These are phyloP conservation scores for Euphorbia peplus DNA, from an alignment of 345 rosid species.

Conservation along the genomic window DNA sequence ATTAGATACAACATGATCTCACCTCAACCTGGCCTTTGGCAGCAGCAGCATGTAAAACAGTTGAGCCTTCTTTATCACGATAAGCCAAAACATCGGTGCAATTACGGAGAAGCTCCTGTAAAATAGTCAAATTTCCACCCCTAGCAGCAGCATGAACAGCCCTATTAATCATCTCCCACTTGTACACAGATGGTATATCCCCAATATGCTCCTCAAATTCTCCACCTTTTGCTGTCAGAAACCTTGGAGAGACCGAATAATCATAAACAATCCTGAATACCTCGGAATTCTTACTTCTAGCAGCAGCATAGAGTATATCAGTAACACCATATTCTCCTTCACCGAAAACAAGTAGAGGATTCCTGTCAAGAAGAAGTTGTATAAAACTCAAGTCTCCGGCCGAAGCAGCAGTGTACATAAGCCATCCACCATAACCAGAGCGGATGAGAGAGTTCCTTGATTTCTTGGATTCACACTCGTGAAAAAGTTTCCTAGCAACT, in stretches of 20 bases:
- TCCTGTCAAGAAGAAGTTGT: constrained; percentile 58
- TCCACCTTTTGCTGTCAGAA: constrained; percentile 40
- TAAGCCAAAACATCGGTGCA: constrained; percentile 54
- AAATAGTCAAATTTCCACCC: constrained; percentile 60
- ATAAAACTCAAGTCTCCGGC: constrained; percentile 80
- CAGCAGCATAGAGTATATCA: constrained; percentile 81
- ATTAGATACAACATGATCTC: constrained; percentile 14
- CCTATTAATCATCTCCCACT: constrained; percentile 75
- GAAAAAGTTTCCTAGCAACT: constrained; percentile 67
- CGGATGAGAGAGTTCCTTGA: constrained; percentile 60
- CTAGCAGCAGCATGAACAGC: constrained; percentile 89
- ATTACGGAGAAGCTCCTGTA: constrained; percentile 52
- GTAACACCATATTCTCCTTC: constrained; percentile 96
- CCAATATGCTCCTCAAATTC: constrained; percentile 56
- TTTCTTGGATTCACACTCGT: constrained; percentile 52
- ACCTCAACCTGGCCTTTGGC: constrained; percentile 80
- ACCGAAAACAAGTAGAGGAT: constrained; percentile 78
- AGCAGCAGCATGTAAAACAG: constrained; percentile 89
- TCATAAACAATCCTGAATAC: constrained; percentile 71
- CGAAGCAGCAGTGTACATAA: constrained; percentile 85
- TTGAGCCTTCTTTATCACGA: constrained; percentile 73
- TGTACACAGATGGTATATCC: constrained; percentile 59
- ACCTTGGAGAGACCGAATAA: constrained; percentile 63
- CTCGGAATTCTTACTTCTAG: constrained; percentile 60
- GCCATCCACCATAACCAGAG: constrained; percentile 92